Conservation (phyloP, 768 basidiomycete genomes). For the Lepiota venenata region DNA sequence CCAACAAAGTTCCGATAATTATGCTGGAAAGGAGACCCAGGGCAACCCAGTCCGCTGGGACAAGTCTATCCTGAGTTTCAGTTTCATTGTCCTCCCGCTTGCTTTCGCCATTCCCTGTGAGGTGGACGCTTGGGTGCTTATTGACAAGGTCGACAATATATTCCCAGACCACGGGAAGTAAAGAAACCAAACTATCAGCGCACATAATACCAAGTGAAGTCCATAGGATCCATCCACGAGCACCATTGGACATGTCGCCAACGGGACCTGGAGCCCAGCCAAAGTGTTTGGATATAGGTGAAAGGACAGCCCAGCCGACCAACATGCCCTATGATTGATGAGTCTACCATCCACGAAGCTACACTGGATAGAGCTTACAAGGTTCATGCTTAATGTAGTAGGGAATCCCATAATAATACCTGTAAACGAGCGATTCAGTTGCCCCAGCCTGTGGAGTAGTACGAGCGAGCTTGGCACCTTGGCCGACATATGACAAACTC, state of each 20-base stretch:
- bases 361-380: conserved; percentile 42
- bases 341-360: background rate
- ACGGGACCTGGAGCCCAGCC: conserved; percentile 97
- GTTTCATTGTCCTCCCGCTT: conserved; percentile 54
- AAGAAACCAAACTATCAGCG: conserved; percentile 83
- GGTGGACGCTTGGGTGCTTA: conserved; percentile 22
- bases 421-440: conserved; percentile 18
- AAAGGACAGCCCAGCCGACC: conserved; percentile 94
- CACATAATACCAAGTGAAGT: conserved; percentile 94
- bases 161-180: conserved; percentile 70
- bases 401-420: conserved; percentile 98
- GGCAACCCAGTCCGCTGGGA: conserved; percentile 77
- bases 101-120: conserved; percentile 20
- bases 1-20: conserved; percentile 67
- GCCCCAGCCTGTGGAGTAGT: conserved; percentile 2
- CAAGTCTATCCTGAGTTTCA: conserved; percentile 77
- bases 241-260: conserved; percentile 80
- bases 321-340: conserved; percentile 73
- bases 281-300: conserved; percentile 73
- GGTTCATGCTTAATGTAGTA: conserved; percentile 89
- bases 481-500: conserved; percentile 88
- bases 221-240: conserved; percentile 99
- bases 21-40: conserved; percentile 63
- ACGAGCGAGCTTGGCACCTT: conserved; percentile 47
- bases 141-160: conserved; percentile 34